Evolutionary conservation across 2,329 filamentous ascomycete species (phyloP).

Genomic region (Fusarium sp.): DNA sequence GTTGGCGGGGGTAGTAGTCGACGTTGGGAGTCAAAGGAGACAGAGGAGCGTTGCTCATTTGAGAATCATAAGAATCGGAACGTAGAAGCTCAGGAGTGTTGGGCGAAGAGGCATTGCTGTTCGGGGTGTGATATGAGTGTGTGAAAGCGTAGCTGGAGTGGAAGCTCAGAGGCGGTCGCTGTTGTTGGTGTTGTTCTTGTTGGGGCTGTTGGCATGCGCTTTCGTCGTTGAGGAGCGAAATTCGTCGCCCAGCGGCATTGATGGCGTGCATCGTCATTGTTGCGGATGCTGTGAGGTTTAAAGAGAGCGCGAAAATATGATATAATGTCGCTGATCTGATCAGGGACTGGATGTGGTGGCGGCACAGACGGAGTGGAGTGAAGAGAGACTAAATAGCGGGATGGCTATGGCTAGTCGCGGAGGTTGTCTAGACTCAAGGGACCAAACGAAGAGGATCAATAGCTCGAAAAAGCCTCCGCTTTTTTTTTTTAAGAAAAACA

Average conservation of each 20-base stretch:
- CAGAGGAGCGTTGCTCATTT: conserved; percentile 65
- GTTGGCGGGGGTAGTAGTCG: conserved; percentile 56
- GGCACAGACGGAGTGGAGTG: conserved; percentile 26
- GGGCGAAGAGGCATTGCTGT: conserved; percentile 61
- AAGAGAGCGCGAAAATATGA: background rate
- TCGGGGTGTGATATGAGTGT: conserved; percentile 53
- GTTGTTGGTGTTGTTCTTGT: conserved; percentile 9
- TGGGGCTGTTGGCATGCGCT: conserved; percentile 19
- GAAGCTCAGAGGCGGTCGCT: conserved; percentile 50
- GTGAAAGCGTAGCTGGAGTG: conserved; percentile 52
- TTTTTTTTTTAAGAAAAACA: conserved; percentile 33
- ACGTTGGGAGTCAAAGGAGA: conserved; percentile 69
- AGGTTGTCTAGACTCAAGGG: conserved; percentile 31
- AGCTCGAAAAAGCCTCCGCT: conserved; percentile 36
- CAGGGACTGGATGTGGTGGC: conserved; percentile 20
- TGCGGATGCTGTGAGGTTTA: conserved; percentile 1
- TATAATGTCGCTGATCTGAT: conserved; percentile 11
- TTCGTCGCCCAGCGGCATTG: conserved; percentile 68
- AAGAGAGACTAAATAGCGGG: conserved; percentile 27
- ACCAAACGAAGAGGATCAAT: conserved; percentile 15
- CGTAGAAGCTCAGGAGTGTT: conserved; percentile 69
- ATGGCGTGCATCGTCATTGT: conserved; percentile 63
- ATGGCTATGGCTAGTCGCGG: conserved; percentile 36
- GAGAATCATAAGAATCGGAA: conserved; percentile 72
- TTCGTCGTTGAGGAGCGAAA: conserved; percentile 70